Evolutionary conservation across 352 stramenopile genomes (phyloP).

Genomic region (Phytophthora tentaculata): DNA sequence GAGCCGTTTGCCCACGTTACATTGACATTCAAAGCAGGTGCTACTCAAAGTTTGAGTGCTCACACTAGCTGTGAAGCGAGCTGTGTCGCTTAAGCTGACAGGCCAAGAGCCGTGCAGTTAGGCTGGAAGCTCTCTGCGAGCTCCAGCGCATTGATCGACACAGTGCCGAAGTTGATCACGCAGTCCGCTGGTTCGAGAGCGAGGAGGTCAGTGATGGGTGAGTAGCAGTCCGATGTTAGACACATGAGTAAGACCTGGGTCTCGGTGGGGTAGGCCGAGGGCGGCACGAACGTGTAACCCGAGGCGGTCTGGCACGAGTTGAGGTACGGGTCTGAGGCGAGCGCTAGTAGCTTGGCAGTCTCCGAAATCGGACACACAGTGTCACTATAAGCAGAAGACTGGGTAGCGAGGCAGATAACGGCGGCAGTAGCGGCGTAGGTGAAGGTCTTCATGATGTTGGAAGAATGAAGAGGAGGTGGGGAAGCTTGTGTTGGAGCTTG

Average conservation of each 20-base stretch:
- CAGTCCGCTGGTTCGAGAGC: conserved; percentile 49
- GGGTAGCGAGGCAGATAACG: conserved; percentile 32
- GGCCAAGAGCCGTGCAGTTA: conserved; percentile 42
- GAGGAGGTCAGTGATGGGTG: conserved; percentile 40
- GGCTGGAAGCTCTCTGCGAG: conserved; percentile 46
- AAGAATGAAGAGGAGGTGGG: neutral
- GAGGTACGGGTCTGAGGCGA: conserved; percentile 31
- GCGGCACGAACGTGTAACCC: conserved; percentile 44
- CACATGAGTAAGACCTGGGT: conserved; percentile 46
- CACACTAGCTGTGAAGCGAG: conserved; percentile 17
- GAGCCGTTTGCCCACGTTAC: too few relatives aligned
- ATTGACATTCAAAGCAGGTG: conserved; percentile 9
- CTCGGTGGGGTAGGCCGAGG: conserved; percentile 37
- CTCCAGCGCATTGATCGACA: conserved; percentile 55
- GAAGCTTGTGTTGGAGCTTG: conserved; percentile 41
- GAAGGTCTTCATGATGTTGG: conserved; percentile 51
- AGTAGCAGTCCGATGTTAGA: conserved; percentile 38
- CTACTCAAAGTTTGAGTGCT: conserved; percentile 1
- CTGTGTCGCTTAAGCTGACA: conserved; percentile 25
- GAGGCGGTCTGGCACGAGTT: conserved; percentile 34
- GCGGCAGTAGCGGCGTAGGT: conserved; percentile 28
- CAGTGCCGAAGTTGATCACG: conserved; percentile 45
- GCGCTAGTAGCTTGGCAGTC: conserved; percentile 36
- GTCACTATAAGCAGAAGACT: conserved; percentile 37
- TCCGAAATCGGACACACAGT: conserved; percentile 38